Evolutionary conservation across 2,329 filamentous ascomycete species (phyloP), one percentile per base, ranked within the genome.

Genomic region (Ophiostoma sp.): DNA sequence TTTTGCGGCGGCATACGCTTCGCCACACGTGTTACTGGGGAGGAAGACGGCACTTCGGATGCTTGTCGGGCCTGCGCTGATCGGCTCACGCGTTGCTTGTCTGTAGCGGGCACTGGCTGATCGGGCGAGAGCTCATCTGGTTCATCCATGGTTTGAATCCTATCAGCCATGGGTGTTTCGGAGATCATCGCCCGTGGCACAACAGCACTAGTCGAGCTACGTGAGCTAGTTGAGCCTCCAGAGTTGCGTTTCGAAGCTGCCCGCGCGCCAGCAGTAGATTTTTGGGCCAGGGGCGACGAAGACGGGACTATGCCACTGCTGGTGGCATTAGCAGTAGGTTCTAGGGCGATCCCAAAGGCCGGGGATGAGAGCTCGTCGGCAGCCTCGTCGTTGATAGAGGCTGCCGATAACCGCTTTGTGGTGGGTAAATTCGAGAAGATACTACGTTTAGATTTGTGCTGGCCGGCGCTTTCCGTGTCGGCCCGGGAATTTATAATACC

Each of bases 321-420:
- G 0, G 49, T 45, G 2, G 49, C 16, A 4, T 62, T 58, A 12
- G 47, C 52, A 3, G 11, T 36, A 1, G 49, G 38, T 27, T 65
- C 67, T 7, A 68, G 45, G 5, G 55, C 47, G 27, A 42, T 67
- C 18, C 40, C 52, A 49, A 67, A 47, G 2, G 70, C 47, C 1
- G 71, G 67, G 27, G 76, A 75, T 14, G 76, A 78, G 7, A 76
- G 68, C 65, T 77, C 76, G 68, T 77, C 75, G 38, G 74, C 52
- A 5, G 73, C 73, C 16, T 73, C 72, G 12, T 58, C 69, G 42
- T 49, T 69, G 64, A 36, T 60, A 55, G 3, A 66, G 42, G 36
- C 68, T 27, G 27, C 27, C 27, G 27, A 27, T 27, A 27, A 27
- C 27, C 27, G 2, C 27, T 27, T 27, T 27, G 27, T 27, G 27